Evolutionary conservation across 306 rosid species (phyloP), one percentile per base, ranked within the genome.

Genomic region (Elaeagnus macrophylla): DNA sequence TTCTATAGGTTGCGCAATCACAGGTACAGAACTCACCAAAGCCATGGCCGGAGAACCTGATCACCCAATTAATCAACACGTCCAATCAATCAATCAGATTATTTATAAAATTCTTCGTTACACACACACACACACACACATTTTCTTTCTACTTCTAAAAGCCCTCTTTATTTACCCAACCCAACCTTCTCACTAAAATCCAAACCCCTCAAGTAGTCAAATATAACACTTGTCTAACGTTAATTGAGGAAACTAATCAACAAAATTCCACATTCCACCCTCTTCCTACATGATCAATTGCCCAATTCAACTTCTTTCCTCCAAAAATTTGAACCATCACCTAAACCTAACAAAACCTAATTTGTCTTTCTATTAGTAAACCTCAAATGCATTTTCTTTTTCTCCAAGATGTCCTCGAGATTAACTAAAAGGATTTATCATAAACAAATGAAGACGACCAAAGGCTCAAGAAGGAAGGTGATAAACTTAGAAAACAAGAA

Each of bases 21-120:
- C 56, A 59, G 77, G 77, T 48, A 63, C 52, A 50, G 88, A 45
- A 76, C 78, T 79, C 79, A 65, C 82, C 60, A 70, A 61, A 47
- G 87, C 81, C 77, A 85, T 91, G 44, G 32, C 4, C 56, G 66
- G 51, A 15, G 39, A 9, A 62, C 32, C 4, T 25, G 32, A 25
- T 25, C 32, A 25, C 32, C 32, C 2, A 25, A 25, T 25, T 25
- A 25, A 2, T 25, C 32, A 25, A 25, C 32, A 25, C 32, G 4
- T 25, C 32, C 32, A 25, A 6, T 46, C 39, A 64, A 43, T 19
- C 6, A 16, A 18, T 12, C 48, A 36, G 50, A 40, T n/a, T 35
- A n/a, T n/a, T 39, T 16, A 54, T 54, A 46, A 11, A 15, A 37
- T 8, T 9, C 69, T 49, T 53, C 40, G 35, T 37, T 44, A 32